Evolutionary conservation across 1,284 basidiomycete genomes (phyloP).

Genomic region (Retiboletus flavoniger): DNA sequence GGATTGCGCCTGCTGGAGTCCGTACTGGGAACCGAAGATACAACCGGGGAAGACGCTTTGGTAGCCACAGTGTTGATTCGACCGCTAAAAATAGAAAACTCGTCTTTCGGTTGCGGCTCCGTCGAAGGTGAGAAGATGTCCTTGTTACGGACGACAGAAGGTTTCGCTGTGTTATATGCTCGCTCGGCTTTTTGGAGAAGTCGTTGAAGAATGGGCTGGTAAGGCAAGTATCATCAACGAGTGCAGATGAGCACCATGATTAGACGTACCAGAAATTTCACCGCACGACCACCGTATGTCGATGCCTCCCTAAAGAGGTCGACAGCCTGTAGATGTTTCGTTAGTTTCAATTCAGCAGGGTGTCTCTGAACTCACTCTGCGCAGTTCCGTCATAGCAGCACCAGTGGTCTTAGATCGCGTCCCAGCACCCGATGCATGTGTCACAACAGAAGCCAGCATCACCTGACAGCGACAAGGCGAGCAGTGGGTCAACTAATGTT

Average conservation of each 20-base stretch:
- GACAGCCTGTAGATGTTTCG: conserved; percentile 39
- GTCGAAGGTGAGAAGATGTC: conserved; percentile 57
- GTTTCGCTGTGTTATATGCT: conserved; percentile 47
- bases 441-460: conserved; percentile 68
- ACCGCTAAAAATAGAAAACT: conserved; percentile 71
- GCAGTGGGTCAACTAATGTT: not conserved
- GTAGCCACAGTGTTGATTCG: conserved; percentile 59
- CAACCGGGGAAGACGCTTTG: conserved; percentile 32
- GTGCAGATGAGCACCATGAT: not conserved
- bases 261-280: conserved; percentile 59
- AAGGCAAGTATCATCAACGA: not conserved
- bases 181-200: conserved; percentile 60
- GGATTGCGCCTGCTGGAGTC: not conserved
- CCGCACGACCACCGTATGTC: conserved; percentile 58
- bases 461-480: conserved; percentile 41
- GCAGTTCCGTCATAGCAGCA: conserved; percentile 63
- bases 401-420: conserved; percentile 62
- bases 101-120: conserved; percentile 48
- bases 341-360: not conserved
- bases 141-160: conserved; percentile 41
- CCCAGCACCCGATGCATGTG: conserved; percentile 45
- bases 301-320: conserved; percentile 63
- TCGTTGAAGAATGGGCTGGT: conserved; percentile 63
- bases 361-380: conserved; percentile 28
- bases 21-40: conserved; percentile 16